A percentile compares a stretch with the other conserved stretches of the same genome.
phyloP scores from a whole-genome alignment of 1,284 basidiomycete genomes.

The Wolfiporia cocos region DNA sequence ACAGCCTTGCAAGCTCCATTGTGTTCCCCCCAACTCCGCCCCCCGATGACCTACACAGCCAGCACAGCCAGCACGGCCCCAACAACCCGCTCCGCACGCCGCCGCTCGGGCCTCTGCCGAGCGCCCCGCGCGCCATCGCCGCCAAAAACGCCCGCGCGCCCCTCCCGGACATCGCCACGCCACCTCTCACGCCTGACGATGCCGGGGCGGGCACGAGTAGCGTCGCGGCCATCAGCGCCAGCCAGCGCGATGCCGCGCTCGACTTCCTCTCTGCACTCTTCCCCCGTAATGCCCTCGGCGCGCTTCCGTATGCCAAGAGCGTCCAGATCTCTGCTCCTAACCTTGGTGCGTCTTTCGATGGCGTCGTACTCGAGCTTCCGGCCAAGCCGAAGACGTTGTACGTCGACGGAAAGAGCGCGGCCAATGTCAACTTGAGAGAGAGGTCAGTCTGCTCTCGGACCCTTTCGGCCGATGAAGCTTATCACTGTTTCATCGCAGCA shows the following conservation, averaged over 20 bases:
- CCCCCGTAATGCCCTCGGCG: constrained; percentile 58
- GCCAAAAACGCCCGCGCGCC: constrained; percentile 24
- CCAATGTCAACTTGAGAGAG: constrained; percentile 70
- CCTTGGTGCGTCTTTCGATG: constrained; percentile 63
- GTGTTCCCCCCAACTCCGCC: constrained; percentile 25
- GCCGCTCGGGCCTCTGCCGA: constrained; percentile 13
- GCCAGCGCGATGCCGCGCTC: constrained; percentile 54
- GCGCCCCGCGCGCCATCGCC: constrained; percentile 40
- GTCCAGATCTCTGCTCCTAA: constrained; percentile 66
- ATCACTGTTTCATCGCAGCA: constrained; percentile 35
- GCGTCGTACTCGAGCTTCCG: constrained; percentile 70
- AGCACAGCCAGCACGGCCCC: too few relatives aligned
- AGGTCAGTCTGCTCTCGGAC: constrained; percentile 40
- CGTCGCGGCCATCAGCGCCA: constrained; percentile 25
- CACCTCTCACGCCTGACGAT: constrained; percentile 57
- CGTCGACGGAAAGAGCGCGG: constrained; percentile 75
- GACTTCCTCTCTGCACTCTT: constrained; percentile 74
- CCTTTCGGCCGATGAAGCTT: constrained; percentile 2
- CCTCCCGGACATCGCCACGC: constrained; percentile 41
- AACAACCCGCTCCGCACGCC: constrained; percentile 10
- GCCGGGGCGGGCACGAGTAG: constrained; percentile 21
- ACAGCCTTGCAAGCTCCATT: constrained; percentile 30
- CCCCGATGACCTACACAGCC: constrained; percentile 13
- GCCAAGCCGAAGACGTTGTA: constrained; percentile 67
- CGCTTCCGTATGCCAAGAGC: constrained; percentile 63